Base-by-base conservation (phyloP, 2,329 filamentous ascomycete species). In the Paecilomyces formosus region DNA sequence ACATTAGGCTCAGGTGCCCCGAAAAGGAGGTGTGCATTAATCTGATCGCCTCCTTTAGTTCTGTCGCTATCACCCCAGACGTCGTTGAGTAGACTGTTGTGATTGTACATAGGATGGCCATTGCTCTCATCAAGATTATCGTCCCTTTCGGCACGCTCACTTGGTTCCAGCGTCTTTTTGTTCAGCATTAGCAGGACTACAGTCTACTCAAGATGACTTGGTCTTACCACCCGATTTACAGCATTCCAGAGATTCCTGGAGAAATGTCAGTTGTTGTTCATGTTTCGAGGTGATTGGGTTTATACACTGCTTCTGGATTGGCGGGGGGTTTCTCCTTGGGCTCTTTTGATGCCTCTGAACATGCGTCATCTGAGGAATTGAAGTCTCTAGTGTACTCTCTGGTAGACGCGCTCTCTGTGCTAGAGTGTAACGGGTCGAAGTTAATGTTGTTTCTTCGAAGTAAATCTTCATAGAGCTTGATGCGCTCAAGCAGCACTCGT, bases 401-500 rank as follows among this genome's bases (percentile, higher is more conserved):
- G 22, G 57, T 60, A 54, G 61, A 62, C 2, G 55, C 55, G 12
- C 65, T 65, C 24, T 65, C 63, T 56, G 45, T 59, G 55, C 60
- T 13, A 1, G 64, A 49, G 51, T 84, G 83, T 21, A 89, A 80
- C 15, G 86, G 81, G 55, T 90, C 85, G 63, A 91, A 89, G n/a
- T 79, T 74, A 66, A 92, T 83, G 55, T 85, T 82, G 65, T 90
- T 80, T 70, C 88, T 81, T 56, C 80, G 79, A 31, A 92, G 77
- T 49, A 92, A 74, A 6, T 74, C 70, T 72, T 92, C 89, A 65
- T 91, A 91, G 55, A 82, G 82, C 57, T 81, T 83, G 22, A 91
- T 76, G n/a, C 86, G 83, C 6, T 88, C 85, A 56, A 90, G 76
- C 49, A 92, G 77, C 58, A 89, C 87, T 67, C 83, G 83, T 72